Conservation (phyloP, 257 asterid genomes). For the Penstemon newberryi region DNA sequence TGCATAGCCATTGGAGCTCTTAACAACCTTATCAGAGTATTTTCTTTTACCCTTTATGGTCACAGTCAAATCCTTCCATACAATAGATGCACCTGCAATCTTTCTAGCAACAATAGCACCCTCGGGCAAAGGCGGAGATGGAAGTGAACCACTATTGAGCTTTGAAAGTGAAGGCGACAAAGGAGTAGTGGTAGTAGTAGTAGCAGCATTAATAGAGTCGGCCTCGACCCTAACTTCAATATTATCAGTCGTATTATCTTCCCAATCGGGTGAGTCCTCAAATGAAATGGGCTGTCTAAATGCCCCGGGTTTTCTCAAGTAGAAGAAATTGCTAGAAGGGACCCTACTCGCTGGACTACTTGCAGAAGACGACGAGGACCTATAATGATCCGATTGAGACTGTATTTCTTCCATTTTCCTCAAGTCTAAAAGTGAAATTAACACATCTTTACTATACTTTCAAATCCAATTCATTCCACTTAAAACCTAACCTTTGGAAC, state of each 20-base stretch:
- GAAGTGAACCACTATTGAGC: conserved; percentile 78
- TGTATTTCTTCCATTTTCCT: conserved; percentile 90
- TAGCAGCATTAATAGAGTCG: conserved; percentile 76
- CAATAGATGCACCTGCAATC: conserved; percentile 83
- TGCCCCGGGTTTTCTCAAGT: conserved; percentile 86
- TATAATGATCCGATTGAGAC: conserved; percentile 85
- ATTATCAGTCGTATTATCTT: conserved; percentile 52
- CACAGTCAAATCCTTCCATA: conserved; percentile 94
- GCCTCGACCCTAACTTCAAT: conserved; percentile 78
- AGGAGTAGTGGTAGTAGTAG: conserved; percentile 74
- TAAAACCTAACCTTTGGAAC: conserved; percentile 23
- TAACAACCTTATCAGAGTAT: conserved; percentile 87
- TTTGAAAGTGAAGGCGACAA: conserved; percentile 88
- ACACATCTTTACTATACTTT: conserved; percentile 5
- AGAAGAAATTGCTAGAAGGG: conserved; percentile 94
- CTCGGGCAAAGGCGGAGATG: conserved; percentile 84
- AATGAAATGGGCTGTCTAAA: conserved; percentile 87
- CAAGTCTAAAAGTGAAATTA: conserved; percentile 15
- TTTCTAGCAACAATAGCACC: conserved; percentile 64
- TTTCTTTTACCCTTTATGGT: conserved; percentile 87
- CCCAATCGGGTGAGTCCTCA: conserved; percentile 99
- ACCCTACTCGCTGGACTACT: conserved; percentile 94
- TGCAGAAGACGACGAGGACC: conserved; percentile 95
- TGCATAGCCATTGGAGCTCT: conserved; percentile 92
- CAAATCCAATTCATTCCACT: conserved; percentile 20